Base-by-base conservation (phyloP, 2,329 filamentous ascomycete species). In the Beauveria australis region DNA sequence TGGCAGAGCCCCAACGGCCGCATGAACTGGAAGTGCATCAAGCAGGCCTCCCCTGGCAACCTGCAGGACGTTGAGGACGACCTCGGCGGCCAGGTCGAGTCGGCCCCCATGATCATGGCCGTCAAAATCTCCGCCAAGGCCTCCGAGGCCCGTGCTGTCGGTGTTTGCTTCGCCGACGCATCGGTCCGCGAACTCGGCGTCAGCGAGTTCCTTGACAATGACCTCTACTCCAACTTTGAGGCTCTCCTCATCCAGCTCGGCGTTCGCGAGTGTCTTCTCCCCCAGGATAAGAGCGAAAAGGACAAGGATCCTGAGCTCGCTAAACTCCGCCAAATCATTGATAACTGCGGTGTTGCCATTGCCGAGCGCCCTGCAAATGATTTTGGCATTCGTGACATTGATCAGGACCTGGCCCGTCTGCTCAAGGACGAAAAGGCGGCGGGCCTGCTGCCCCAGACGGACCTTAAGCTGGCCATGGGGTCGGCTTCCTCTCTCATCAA, bases 161-260 rank as follows among this genome's bases (percentile, higher is more conserved):
- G 94, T 9, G 93, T 99, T 5, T 97, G 94, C 75, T 99, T 99
- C 71, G 95, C 94, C 8, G 94, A 99, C 78, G 94, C 95, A 1
- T 97, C 91, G 66, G 93, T 97, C 28, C 84, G 94, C 56, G 94
- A 99, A 77, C 82, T 99, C 2, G 94, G 94, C 9, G 92, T 99
- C 59, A 96, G 91, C 78, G 95, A 99, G 71, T 99, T 99, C 66
- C 83, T 96, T n/a, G 94, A 99, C 79, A 99, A 97, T 70, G 94
- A 99, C 71, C 81, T 97, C 10, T 99, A 95, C 77, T 97, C 93
- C 57, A 99, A 99, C 73, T 95, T 99, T 66, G 94, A 99, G 76
- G 92, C 92, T 3, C 81, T 99, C 19, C 84, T 99, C 57, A 99
- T 99, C 66, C 95, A 99, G 71, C 84, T 99, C 3, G 94, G 94